These are phyloP conservation scores for Melampsora americana DNA, from an alignment of 1,284 basidiomycete species.

Conservation along the genomic window DNA sequence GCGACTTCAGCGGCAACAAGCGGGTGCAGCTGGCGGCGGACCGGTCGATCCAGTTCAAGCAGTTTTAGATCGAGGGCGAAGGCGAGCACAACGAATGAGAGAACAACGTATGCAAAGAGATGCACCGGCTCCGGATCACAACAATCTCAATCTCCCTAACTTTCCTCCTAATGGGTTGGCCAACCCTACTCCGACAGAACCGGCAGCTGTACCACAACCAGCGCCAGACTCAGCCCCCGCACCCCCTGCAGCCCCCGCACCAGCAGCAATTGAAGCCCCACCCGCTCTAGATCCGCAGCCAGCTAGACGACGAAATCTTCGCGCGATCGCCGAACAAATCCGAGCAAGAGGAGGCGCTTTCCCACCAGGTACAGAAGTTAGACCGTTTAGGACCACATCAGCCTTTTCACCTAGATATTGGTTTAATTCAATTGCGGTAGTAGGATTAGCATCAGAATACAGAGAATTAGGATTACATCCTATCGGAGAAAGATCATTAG, in stretches of 20 bases:
- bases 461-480: conserved; percentile 51
- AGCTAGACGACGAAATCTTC: conserved; percentile 13
- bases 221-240: conserved; percentile 19
- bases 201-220: neutral
- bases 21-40: conserved; percentile 7
- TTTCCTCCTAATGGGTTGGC: neutral
- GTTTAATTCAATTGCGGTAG: conserved; percentile 50
- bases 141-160: neutral
- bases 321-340: conserved; percentile 44
- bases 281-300: neutral
- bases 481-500: conserved; percentile 26
- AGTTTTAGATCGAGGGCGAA: conserved; percentile 37
- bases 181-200: too few relatives aligned
- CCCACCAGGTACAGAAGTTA: conserved; percentile 34
- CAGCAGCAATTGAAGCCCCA: conserved; percentile 5
- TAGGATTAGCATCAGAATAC: conserved; percentile 50
- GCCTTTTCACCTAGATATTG: conserved; percentile 51
- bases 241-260: conserved; percentile 13
- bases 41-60: conserved; percentile 42
- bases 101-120: conserved; percentile 20
- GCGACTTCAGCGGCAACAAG: conserved; percentile 35
- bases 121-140: neutral
- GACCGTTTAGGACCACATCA: conserved; percentile 43
- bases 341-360: conserved; percentile 44
- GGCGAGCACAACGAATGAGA: conserved; percentile 25